These are phyloP conservation scores for Posidonia australis DNA, from an alignment of 106 monocot species.

Conservation along the genomic window DNA sequence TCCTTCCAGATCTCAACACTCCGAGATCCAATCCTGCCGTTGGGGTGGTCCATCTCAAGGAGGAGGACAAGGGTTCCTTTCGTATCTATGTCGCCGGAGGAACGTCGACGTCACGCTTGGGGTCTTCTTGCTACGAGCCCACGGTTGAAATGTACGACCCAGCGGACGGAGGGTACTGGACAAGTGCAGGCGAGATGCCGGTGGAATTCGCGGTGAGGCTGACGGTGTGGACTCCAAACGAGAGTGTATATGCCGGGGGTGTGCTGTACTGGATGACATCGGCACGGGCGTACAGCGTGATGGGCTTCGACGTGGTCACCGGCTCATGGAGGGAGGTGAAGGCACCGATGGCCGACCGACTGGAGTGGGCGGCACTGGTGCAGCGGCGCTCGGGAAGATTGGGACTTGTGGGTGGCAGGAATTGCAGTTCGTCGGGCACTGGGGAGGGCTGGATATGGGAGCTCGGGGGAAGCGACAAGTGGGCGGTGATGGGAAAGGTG, in stretches of 20 bases:
- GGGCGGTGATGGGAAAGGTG: constrained; percentile 12
- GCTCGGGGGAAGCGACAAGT: constrained; percentile 15
- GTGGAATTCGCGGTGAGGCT: constrained; percentile 37
- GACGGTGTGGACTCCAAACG: constrained; percentile 49
- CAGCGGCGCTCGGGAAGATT: constrained; percentile 19
- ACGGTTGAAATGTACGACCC: constrained; percentile 39
- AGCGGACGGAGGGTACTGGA: constrained; percentile 12
- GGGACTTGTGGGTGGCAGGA: constrained; percentile 38
- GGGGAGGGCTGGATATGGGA: constrained; percentile 33
- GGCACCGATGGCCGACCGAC: constrained; percentile 36
- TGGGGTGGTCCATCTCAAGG: constrained; percentile 12
- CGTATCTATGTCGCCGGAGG: constrained; percentile 40
- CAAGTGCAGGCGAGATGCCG: constrained; percentile 27
- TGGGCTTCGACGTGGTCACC: constrained; percentile 23
- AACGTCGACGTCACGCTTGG: neutral
- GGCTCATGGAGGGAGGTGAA: constrained; percentile 37
- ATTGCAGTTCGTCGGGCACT: neutral
- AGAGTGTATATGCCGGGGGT: constrained; percentile 31
- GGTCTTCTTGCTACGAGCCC: constrained; percentile 19
- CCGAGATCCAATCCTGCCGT: constrained; percentile 42
- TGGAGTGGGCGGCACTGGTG: constrained; percentile 39
- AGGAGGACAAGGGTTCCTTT: constrained; percentile 10
- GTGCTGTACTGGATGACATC: constrained; percentile 46
- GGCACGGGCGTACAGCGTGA: constrained; percentile 49
- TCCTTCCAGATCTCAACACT: constrained; percentile 23